Conservation (phyloP, 2,329 filamentous ascomycete genomes). For the Colletotrichum sp. region DNA sequence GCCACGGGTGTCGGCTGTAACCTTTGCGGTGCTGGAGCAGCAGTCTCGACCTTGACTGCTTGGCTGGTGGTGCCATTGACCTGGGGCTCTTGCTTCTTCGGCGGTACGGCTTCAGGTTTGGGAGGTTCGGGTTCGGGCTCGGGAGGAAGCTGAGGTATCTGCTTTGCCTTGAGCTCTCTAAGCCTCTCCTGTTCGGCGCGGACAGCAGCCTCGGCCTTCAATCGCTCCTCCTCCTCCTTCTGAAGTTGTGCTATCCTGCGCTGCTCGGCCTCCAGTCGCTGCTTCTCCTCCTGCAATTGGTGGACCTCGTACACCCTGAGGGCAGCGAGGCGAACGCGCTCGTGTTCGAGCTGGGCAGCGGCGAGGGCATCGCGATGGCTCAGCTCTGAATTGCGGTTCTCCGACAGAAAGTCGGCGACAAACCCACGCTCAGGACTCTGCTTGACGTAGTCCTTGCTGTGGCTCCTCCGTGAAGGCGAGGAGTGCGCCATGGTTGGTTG, state of each 20-base stretch:
- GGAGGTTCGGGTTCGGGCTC: constrained; percentile 34
- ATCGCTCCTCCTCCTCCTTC: constrained; percentile 49
- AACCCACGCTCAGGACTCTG: constrained; percentile 51
- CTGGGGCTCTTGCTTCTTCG: constrained; percentile 22
- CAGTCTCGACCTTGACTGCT: constrained; percentile 4
- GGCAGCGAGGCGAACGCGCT: constrained; percentile 62
- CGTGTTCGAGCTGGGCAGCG: constrained; percentile 69
- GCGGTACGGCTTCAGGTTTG: constrained; percentile 25
- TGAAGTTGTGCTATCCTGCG: constrained; percentile 49
- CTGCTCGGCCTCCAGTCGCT: constrained; percentile 46
- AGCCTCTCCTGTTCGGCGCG: constrained; percentile 53
- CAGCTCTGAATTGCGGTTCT: constrained; percentile 66
- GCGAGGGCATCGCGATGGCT: constrained; percentile 70
- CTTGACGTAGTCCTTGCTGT: constrained; percentile 35
- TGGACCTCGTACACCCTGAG: constrained; percentile 54
- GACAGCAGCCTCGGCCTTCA: constrained; percentile 48
- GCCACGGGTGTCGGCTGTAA: not conserved
- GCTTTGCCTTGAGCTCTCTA: constrained; percentile 51
- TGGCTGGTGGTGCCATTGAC: constrained; percentile 25
- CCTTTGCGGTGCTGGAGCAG: constrained; percentile 9
- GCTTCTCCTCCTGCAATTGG: constrained; percentile 48
- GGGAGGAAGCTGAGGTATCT: constrained; percentile 48
- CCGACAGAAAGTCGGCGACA: constrained; percentile 65
- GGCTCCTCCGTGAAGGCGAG: constrained; percentile 42
- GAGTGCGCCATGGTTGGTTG: constrained; percentile 45